Evolutionary conservation across 441 rosid genomes (phyloP).

Genomic region (Kokia cookei): DNA sequence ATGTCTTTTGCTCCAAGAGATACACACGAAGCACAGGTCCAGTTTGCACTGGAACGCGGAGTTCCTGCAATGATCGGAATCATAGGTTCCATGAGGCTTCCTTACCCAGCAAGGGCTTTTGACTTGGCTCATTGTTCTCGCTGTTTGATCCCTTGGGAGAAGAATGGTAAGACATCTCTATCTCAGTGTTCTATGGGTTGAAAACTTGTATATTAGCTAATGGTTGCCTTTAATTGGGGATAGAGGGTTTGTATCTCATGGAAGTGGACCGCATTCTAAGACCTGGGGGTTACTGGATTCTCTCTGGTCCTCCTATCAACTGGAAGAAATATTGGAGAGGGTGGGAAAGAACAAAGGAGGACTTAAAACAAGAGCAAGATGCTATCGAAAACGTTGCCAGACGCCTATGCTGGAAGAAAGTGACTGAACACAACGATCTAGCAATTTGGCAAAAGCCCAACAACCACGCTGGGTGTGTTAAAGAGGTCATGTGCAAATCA

Average conservation of each 20-base stretch:
- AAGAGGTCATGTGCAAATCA: constrained; percentile 54
- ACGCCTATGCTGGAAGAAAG: constrained; percentile 88
- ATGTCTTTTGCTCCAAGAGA: constrained; percentile 96
- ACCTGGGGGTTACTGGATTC: constrained; percentile 92
- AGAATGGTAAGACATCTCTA: constrained; percentile 36
- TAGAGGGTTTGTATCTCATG: constrained; percentile 79
- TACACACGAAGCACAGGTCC: constrained; percentile 97
- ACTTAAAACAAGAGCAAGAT: constrained; percentile 76
- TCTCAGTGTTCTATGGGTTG: not conserved
- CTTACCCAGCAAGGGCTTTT: constrained; percentile 90
- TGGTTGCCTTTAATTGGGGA: not conserved
- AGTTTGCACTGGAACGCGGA: constrained; percentile 91
- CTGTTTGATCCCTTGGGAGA: constrained; percentile 81
- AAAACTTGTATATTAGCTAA: not conserved
- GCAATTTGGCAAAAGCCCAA: constrained; percentile 77
- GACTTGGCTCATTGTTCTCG: constrained; percentile 98
- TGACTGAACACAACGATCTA: constrained; percentile 63
- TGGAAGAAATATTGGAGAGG: constrained; percentile 93
- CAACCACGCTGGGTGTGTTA: constrained; percentile 67
- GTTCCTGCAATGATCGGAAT: constrained; percentile 90
- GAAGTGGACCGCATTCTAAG: constrained; percentile 88
- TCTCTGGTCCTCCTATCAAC: constrained; percentile 83
- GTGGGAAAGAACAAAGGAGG: constrained; percentile 78
- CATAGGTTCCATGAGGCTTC: constrained; percentile 76
- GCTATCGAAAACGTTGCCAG: constrained; percentile 63